phyloP scores from a whole-genome alignment of 441 rosid species.

The Daphne laureola region DNA sequence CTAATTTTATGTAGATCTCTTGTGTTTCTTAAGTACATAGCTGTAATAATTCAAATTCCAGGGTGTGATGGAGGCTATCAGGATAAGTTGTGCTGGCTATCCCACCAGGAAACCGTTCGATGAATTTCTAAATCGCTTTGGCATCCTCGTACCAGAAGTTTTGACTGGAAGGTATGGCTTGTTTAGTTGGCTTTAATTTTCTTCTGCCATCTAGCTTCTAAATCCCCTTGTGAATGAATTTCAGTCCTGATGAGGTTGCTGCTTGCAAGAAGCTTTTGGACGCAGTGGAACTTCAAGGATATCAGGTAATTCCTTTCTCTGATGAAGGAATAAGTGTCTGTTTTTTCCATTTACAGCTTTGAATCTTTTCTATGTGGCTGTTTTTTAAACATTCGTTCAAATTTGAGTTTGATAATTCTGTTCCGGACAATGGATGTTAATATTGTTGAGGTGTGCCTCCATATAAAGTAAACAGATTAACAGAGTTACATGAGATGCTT shows the following conservation, averaged over 20 bases:
- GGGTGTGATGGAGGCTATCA: constrained; percentile 99
- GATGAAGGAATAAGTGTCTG: no score
- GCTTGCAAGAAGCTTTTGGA: constrained; percentile 92
- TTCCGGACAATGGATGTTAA: no score
- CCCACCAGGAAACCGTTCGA: constrained; percentile 91
- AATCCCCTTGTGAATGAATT: constrained; percentile 13
- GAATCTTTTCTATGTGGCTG: no score
- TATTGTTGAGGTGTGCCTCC: no score
- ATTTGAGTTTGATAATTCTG: no score
- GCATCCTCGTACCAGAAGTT: constrained; percentile 85
- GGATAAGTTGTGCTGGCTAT: constrained; percentile 98
- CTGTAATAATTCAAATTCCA: constrained; percentile 19
- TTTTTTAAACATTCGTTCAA: no score
- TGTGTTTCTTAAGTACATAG: constrained; percentile 6
- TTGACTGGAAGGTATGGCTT: constrained; percentile 65
- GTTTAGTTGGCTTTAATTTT: constrained; percentile 10
- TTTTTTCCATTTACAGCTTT: no score
- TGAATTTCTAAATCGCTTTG: constrained; percentile 85
- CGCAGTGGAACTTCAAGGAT: constrained; percentile 76
- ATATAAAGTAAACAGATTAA: no score
- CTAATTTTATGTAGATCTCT: constrained; percentile 7
- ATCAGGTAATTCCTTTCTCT: constrained; percentile 52
- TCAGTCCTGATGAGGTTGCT: constrained; percentile 81
- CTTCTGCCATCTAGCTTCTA: constrained; percentile 17
- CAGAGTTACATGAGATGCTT: no score